phyloP scores from a whole-genome alignment of 768 basidiomycete genomes.

The Cytidiella melzeri region DNA sequence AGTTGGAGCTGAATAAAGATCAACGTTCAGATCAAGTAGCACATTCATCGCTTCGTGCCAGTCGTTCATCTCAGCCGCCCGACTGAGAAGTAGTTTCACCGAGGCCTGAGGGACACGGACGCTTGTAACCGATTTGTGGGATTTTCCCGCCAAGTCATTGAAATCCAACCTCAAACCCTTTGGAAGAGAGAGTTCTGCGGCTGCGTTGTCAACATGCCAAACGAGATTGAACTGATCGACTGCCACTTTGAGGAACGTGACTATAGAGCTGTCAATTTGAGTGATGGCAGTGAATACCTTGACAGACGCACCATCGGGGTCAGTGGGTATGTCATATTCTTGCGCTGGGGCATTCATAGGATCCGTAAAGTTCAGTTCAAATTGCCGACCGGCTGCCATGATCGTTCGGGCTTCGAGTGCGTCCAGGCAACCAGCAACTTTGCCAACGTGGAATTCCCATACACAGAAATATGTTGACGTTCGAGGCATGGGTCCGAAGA shows the following conservation, averaged over 20 bases:
- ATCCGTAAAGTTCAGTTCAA: slow-evolving; percentile 70
- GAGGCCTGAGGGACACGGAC: slow-evolving; percentile 47
- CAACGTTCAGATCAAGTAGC: slow-evolving; percentile 50
- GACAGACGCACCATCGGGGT: slow-evolving; percentile 67
- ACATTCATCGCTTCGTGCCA: slow-evolving; percentile 68
- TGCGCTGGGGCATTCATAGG: slow-evolving; percentile 73
- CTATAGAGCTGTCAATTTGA: slow-evolving; percentile 32
- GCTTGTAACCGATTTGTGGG: slow-evolving; percentile 58
- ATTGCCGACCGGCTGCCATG: slow-evolving; percentile 45
- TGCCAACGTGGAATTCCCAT: slow-evolving; percentile 82
- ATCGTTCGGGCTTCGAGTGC: slow-evolving; percentile 48
- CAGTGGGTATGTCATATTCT: slow-evolving; percentile 52
- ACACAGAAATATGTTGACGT: slow-evolving; percentile 86
- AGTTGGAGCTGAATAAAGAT: slow-evolving; percentile 60
- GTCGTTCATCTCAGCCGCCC: slow-evolving; percentile 29
- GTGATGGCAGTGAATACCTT: not conserved
- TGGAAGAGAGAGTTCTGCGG: slow-evolving; percentile 48
- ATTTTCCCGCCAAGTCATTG: slow-evolving; percentile 70
- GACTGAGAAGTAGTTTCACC: slow-evolving; percentile 45
- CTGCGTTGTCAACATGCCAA: slow-evolving; percentile 48
- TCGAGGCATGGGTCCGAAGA: slow-evolving; percentile 85
- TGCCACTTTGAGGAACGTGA: slow-evolving; percentile 76
- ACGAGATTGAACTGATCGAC: slow-evolving; percentile 49
- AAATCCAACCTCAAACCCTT: slow-evolving; percentile 58
- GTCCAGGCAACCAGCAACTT: slow-evolving; percentile 49